Conservation (phyloP, 2,329 filamentous ascomycete genomes). For the Aureobasidium subglaciale region DNA sequence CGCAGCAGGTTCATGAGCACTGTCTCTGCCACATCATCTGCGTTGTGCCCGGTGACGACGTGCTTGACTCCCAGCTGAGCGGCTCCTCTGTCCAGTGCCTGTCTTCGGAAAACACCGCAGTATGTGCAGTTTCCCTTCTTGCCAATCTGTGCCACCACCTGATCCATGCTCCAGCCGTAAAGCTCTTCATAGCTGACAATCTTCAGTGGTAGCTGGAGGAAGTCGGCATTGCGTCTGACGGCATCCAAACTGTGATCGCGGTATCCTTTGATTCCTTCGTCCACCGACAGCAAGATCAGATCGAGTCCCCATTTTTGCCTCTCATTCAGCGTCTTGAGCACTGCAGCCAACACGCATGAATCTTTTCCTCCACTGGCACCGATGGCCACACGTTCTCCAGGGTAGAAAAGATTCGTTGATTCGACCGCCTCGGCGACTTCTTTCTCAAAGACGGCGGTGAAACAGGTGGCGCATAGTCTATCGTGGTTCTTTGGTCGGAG, state of each 20-base stretch:
- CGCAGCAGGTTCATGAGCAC: conserved; percentile 94
- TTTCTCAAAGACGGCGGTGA: conserved; percentile 78
- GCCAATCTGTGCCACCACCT: conserved; percentile 90
- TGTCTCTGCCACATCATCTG: conserved; percentile 94
- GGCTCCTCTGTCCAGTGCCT: conserved; percentile 87
- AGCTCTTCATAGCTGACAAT: conserved; percentile 90
- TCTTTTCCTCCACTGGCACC: conserved; percentile 97
- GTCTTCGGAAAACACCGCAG: conserved; percentile 89
- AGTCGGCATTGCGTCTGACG: conserved; percentile 83
- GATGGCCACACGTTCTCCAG: conserved; percentile 83
- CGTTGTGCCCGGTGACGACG: conserved; percentile 95
- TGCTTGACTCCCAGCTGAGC: conserved; percentile 82
- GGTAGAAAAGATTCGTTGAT: conserved; percentile 69
- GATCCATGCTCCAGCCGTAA: conserved; percentile 99
- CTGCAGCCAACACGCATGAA: conserved; percentile 88
- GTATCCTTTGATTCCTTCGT: conserved; percentile 96
- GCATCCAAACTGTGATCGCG: conserved; percentile 93
- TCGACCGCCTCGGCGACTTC: conserved; percentile 92
- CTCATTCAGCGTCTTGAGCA: conserved; percentile 90
- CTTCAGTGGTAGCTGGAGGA: conserved; percentile 86
- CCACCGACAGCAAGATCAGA: conserved; percentile 80
- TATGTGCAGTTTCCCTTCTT: conserved; percentile 99
- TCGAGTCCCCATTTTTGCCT: conserved; percentile 80
- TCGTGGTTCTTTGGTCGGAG: conserved; percentile 91
- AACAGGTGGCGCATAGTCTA: conserved; percentile 86